Base-by-base conservation (phyloP, 179 eudicot species). In the Patellifolia procumbens region DNA sequence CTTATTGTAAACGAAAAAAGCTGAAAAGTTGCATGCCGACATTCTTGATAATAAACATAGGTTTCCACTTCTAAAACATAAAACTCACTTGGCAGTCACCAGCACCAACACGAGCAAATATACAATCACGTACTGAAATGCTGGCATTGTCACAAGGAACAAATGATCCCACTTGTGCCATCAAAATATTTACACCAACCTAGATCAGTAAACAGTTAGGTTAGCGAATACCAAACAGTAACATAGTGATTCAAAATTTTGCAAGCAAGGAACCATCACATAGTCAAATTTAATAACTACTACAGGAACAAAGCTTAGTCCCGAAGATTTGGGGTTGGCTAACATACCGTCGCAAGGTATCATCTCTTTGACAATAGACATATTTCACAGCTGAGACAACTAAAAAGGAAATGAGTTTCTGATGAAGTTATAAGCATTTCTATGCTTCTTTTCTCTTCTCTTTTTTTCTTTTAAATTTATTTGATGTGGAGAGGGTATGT, bases 41-140 rank as follows among this genome's bases (percentile, higher is more conserved):
- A 22, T 12, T 55, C 35, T 26, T 34, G 61, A 29, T 17, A 66
- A 70, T 5, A 9, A 5, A 9, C 53, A 56, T 34, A 51, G 17
- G 9, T 37, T 59, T 58, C 17, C 45, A 52, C 17, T 45, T 26
- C 49, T 16, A 66, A 55, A 67, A 63, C 63, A 81, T 46, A 58
- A 60, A 77, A 81, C 86, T 86, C 77, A 95, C 99, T 88, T 95
- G 99, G 83, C 97, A 95, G 74, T 95, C 99, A 72, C 99, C 99
- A 65, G 99, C 99, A 81, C 97, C 99, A 39, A 95, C 99, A 76
- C 99, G 99, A 84, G 99, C 97, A 87, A 92, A 95, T 68, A 95
- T 90, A 84, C 97, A 95, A 85, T 95, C 99, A 81, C 99, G 97
- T 74, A 95, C 80, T 73, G 99, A 92, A 83, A 95, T 86, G 79